Conservation (phyloP, 805 yeast genomes). For the Ogataea pilisensis region DNA sequence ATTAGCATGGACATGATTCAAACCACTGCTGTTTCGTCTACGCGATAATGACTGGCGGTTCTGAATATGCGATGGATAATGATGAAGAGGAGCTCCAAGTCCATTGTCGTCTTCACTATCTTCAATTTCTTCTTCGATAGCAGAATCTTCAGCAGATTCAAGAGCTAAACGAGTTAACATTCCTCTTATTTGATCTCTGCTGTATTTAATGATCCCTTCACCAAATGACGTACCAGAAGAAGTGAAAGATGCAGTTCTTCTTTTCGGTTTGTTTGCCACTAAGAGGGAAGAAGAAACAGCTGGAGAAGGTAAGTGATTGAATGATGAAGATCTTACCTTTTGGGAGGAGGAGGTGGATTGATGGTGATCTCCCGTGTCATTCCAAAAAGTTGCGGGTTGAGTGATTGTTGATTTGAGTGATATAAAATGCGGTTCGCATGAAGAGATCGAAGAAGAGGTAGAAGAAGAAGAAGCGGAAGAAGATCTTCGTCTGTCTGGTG, state of each 20-base stretch:
- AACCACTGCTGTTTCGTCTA: neutral
- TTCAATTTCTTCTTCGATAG: slow-evolving; percentile 7
- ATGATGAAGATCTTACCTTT: neutral
- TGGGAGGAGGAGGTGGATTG: neutral
- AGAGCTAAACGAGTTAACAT: slow-evolving; percentile 27
- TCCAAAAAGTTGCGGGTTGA: neutral
- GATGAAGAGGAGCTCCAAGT: neutral
- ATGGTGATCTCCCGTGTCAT: neutral
- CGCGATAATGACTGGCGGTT: neutral
- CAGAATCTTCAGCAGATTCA: slow-evolving; percentile 11
- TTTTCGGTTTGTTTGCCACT: slow-evolving; percentile 1
- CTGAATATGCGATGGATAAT: too few species aligned
- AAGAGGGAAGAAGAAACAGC: too few species aligned
- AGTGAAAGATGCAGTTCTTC: slow-evolving; percentile 28
- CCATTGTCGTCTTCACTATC: slow-evolving; percentile 2
- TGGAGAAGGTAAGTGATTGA: neutral
- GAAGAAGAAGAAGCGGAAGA: too few species aligned
- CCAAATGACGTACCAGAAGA: slow-evolving; percentile 34
- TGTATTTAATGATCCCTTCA: slow-evolving; percentile 33
- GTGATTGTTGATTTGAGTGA: neutral
- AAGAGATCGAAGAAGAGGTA: slow-evolving; percentile 3
- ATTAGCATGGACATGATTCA: neutral
- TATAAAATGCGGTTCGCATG: neutral
- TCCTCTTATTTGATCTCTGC: slow-evolving; percentile 30
- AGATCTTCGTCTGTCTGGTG: neutral